A percentile compares a stretch with the other conserved stretches of the same genome.
Evolutionary conservation across 2,329 filamentous ascomycete genomes (phyloP).

Genomic region (Fusarium praegraminearum): DNA sequence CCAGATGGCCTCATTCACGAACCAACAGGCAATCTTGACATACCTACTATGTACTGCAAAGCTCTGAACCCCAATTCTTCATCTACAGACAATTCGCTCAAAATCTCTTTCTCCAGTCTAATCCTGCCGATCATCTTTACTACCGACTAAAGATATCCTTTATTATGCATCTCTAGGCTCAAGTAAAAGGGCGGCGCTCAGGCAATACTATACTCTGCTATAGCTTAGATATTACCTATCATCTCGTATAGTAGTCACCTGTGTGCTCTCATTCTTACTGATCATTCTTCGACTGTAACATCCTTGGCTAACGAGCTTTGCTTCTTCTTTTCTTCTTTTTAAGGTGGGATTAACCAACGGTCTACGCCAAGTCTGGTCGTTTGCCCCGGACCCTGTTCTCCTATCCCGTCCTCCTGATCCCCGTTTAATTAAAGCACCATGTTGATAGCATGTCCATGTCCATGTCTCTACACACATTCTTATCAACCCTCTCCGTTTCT

Average conservation of each 20-base stretch:
- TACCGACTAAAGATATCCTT: slow-evolving; percentile 9
- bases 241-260: slow-evolving; percentile 26
- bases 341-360: slow-evolving; percentile 6
- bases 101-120: neutral
- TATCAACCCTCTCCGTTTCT: slow-evolving; percentile 4
- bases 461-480: neutral
- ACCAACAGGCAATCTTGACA: slow-evolving; percentile 25
- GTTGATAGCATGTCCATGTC: neutral
- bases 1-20: slow-evolving; percentile 7
- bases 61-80: slow-evolving; percentile 3
- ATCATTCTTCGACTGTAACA: neutral
- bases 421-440: slow-evolving; percentile 38
- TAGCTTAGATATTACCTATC: slow-evolving; percentile 18
- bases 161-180: slow-evolving; percentile 12
- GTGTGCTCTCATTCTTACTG: neutral
- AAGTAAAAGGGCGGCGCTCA: neutral
- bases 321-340: slow-evolving; percentile 8
- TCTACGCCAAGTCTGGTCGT: slow-evolving; percentile 1
- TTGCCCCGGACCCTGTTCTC: slow-evolving; percentile 20
- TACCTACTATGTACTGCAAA: neutral
- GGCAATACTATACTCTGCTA: neutral
- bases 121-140: neutral
- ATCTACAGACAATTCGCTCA: slow-evolving; percentile 13
- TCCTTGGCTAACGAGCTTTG: slow-evolving; percentile 5
- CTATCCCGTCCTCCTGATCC: slow-evolving; percentile 38